These are phyloP conservation scores for Myrica gale DNA, from an alignment of 306 rosid genomes.

Conservation along the genomic window DNA sequence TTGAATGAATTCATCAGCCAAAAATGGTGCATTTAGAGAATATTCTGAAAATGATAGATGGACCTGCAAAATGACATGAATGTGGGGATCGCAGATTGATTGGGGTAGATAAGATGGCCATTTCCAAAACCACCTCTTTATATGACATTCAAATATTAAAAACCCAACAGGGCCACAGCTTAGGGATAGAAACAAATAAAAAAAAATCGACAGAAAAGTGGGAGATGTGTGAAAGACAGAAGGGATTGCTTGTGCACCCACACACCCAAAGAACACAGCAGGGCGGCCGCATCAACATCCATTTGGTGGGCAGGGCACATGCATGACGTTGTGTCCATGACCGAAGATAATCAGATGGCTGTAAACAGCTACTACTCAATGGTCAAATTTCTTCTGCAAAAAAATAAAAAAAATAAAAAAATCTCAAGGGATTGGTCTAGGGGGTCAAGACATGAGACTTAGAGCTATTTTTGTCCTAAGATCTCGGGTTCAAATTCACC, in stretches of 20 bases:
- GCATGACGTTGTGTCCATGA: conserved; percentile 38
- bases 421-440: not conserved
- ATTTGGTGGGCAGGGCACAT: conserved; percentile 32
- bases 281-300: conserved; percentile 27
- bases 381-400: not conserved
- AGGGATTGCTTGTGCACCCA: conserved; percentile 66
- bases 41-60: conserved; percentile 23
- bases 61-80: conserved; percentile 30
- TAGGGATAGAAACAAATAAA: not conserved
- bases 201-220: conserved; percentile 24
- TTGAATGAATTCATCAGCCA: conserved; percentile 6
- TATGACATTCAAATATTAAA: conserved; percentile 17
- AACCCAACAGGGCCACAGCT: too few relatives aligned
- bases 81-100: conserved; percentile 17
- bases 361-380: too few relatives aligned
- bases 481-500: too few relatives aligned
- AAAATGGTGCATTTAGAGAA: conserved; percentile 21
- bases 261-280: conserved; percentile 41
- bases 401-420: not conserved
- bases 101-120: conserved; percentile 20
- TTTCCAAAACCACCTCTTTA: conserved; percentile 20
- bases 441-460: accelerated
- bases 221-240: conserved; percentile 60
- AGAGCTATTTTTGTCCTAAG: too few relatives aligned
- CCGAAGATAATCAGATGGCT: too few relatives aligned